These are phyloP conservation scores for Pyronema domesticum DNA, from an alignment of 495 filamentous ascomycete genomes.

Conservation along the genomic window DNA sequence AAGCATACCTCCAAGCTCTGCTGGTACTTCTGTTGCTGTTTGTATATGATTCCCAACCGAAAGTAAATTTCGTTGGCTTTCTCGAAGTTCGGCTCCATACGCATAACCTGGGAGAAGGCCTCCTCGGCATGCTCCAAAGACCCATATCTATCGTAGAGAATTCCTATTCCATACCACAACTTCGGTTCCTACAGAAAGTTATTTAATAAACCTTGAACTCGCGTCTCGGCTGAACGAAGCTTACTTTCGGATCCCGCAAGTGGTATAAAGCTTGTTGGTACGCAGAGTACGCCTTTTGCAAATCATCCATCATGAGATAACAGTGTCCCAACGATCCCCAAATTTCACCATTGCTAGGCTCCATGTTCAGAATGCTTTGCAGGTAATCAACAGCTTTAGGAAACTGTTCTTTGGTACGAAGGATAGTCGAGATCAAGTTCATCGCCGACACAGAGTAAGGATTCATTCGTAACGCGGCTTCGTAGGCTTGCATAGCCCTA, in stretches of 20 bases:
- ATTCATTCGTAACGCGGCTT: slow-evolving; percentile 73
- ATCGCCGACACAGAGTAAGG: slow-evolving; percentile 80
- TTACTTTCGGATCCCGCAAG: slow-evolving; percentile 81
- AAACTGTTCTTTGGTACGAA: slow-evolving; percentile 82
- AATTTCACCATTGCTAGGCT: slow-evolving; percentile 75
- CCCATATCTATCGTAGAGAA: slow-evolving; percentile 91
- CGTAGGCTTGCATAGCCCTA: slow-evolving; percentile 71
- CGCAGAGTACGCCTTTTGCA: slow-evolving; percentile 93
- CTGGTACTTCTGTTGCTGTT: slow-evolving; percentile 87
- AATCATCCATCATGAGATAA: slow-evolving; percentile 97
- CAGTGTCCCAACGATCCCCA: slow-evolving; percentile 94
- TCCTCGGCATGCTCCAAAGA: slow-evolving; percentile 96
- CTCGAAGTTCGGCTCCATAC: slow-evolving; percentile 94
- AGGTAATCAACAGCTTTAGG: slow-evolving; percentile 87
- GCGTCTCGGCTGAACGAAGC: not conserved
- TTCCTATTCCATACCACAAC: slow-evolving; percentile 97
- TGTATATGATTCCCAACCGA: slow-evolving; percentile 95
- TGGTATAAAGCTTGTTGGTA: slow-evolving; percentile 94
- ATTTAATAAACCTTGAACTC: not conserved
- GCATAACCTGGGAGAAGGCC: slow-evolving; percentile 97
- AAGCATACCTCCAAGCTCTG: slow-evolving; percentile 70
- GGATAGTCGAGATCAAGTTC: slow-evolving; percentile 81
- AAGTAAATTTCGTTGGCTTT: slow-evolving; percentile 99
- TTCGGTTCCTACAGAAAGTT: slow-evolving; percentile 71
- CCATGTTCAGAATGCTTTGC: slow-evolving; percentile 76